Conservation (phyloP, 371 early-diverging fungal genomes). For the Zychaea mexicana region DNA sequence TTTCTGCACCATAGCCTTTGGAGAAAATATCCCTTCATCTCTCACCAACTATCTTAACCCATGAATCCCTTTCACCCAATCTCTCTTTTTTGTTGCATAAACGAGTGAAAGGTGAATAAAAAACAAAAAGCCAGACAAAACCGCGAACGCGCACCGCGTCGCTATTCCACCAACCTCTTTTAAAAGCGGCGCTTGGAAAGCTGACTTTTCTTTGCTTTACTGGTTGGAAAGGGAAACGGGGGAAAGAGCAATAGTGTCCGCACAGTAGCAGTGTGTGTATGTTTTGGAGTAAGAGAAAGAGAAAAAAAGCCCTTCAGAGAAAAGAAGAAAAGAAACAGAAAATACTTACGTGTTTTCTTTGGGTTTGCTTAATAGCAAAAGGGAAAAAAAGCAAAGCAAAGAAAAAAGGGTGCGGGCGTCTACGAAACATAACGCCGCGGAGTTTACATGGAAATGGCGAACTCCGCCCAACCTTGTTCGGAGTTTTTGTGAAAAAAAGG, state of each 20-base stretch:
- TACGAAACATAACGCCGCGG: too few relatives aligned
- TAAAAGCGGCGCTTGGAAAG: constrained; percentile 4
- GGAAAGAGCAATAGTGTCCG: neutral
- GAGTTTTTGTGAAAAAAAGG: too few relatives aligned
- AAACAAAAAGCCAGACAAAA: neutral
- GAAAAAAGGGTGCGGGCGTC: neutral
- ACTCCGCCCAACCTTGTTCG: too few relatives aligned
- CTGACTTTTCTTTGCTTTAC: neutral
- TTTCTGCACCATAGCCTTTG: neutral
- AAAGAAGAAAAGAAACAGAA: neutral
- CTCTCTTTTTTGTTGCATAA: too few relatives aligned
- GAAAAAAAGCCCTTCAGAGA: too few relatives aligned
- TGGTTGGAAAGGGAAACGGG: neutral
- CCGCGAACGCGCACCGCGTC: neutral
- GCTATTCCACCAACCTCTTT: neutral
- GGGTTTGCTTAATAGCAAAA: too few relatives aligned
- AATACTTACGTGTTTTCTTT: neutral
- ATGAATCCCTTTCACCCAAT: too few relatives aligned
- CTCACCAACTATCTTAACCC: neutral
- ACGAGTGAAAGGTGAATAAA: neutral
- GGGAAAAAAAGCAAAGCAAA: neutral
- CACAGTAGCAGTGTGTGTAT: too few relatives aligned
- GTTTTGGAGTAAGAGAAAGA: neutral
- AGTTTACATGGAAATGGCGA: too few relatives aligned
- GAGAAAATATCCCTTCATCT: neutral